Evolutionary conservation across 2,329 filamentous ascomycete genomes (phyloP).

Genomic region (Phaeosphaeriaceae sp.): DNA sequence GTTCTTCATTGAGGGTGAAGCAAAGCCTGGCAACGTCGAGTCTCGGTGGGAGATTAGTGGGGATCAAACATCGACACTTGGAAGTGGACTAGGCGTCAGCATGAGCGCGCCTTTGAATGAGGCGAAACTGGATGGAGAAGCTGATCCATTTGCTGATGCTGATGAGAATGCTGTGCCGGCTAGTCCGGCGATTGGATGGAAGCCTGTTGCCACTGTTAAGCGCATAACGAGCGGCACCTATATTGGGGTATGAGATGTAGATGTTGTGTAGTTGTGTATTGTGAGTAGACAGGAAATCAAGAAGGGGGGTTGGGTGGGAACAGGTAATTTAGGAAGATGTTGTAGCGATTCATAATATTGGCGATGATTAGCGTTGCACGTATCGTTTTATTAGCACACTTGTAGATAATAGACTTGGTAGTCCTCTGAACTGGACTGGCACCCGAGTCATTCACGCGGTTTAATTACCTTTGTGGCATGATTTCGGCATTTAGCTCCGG

Average conservation of each 20-base stretch:
- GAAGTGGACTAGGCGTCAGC: slow-evolving; percentile 68
- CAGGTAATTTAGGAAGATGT: not conserved
- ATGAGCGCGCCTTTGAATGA: slow-evolving; percentile 50
- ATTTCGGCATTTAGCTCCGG: no score
- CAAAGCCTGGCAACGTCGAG: slow-evolving; percentile 78
- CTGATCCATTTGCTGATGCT: slow-evolving; percentile 76
- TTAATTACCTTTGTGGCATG: not conserved
- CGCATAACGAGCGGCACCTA: slow-evolving; percentile 48
- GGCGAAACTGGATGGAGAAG: slow-evolving; percentile 49
- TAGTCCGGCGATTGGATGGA: slow-evolving; percentile 39
- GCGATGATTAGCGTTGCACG: not conserved
- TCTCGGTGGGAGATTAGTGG: slow-evolving; percentile 76
- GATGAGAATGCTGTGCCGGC: slow-evolving; percentile 44
- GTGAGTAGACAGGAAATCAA: not conserved
- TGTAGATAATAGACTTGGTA: not conserved
- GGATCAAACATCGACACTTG: slow-evolving; percentile 55
- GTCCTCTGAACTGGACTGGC: not conserved
- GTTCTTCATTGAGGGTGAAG: slow-evolving; percentile 74
- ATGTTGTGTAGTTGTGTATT: not conserved
- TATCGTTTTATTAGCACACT: slow-evolving; percentile 1
- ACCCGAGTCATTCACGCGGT: not conserved
- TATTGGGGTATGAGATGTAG: slow-evolving; percentile 37
- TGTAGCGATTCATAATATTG: not conserved
- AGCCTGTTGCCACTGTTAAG: slow-evolving; percentile 43
- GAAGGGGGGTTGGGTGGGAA: not conserved